Evolutionary conservation across 257 asterid species (phyloP).

Genomic region (Petunia axillaris): DNA sequence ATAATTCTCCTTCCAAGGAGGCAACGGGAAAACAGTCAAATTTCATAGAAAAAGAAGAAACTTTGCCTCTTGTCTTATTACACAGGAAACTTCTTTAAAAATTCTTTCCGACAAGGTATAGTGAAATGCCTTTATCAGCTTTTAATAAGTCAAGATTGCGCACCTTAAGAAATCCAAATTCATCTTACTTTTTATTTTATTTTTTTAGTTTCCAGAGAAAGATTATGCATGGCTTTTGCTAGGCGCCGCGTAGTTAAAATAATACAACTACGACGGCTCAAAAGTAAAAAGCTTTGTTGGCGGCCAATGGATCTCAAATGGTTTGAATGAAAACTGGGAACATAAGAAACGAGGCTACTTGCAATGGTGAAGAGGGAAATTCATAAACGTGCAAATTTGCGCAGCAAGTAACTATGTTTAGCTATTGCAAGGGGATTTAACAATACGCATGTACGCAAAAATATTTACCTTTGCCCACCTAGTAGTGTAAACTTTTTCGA

Average conservation of each 20-base stretch:
- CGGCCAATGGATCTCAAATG: neutral
- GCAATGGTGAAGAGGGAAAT: no score
- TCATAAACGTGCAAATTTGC: no score
- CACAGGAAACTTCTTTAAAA: neutral
- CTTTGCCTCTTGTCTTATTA: neutral
- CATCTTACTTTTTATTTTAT: no score
- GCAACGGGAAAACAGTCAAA: neutral
- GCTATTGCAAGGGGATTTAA: no score
- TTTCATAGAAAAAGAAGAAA: neutral
- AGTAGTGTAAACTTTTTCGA: no score
- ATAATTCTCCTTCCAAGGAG: neutral
- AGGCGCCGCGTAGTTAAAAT: slow-evolving; percentile 25
- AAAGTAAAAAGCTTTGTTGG: slow-evolving; percentile 16
- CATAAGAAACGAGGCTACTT: neutral
- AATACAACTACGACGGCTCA: neutral
- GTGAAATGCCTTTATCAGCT: neutral
- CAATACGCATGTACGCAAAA: no score
- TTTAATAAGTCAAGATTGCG: slow-evolving; percentile 24
- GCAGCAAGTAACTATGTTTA: no score
- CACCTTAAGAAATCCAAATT: slow-evolving; percentile 12
- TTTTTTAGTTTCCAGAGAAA: neutral
- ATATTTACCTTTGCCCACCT: no score
- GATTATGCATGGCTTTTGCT: neutral
- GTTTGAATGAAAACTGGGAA: neutral
- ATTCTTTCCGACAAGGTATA: slow-evolving; percentile 14